Conservation (phyloP, 768 basidiomycete genomes). For the Russula emetica region DNA sequence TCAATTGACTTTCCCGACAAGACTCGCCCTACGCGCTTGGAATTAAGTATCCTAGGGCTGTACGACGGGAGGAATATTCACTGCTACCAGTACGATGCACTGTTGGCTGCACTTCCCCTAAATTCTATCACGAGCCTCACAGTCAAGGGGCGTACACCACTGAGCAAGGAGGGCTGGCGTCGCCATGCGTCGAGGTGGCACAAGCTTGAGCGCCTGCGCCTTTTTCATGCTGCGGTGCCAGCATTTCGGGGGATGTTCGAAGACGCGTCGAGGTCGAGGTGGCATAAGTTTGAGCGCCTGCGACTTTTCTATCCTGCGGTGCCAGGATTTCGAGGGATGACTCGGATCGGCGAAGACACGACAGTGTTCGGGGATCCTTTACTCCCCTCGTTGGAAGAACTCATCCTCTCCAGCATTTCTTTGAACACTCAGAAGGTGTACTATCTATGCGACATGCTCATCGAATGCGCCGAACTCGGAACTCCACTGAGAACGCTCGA, state of each 20-base stretch:
- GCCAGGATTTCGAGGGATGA: not conserved
- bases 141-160: not conserved
- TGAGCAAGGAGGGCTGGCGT: not conserved
- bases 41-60: not conserved
- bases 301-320: not conserved
- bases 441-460: not conserved
- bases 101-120: slow-evolving; percentile 41
- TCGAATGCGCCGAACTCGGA: not conserved
- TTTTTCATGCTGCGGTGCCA: not conserved
- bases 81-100: no score
- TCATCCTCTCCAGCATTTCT: not conserved
- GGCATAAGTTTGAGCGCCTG: not conserved
- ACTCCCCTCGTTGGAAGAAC: no score
- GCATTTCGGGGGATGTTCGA: not conserved
- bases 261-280: not conserved
- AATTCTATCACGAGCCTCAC: not conserved
- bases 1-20: not conserved
- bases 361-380: no score
- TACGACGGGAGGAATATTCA: no score
- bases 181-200: not conserved
- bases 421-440: not conserved
- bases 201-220: not conserved
- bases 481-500: not conserved
- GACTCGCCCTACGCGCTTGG: not conserved
- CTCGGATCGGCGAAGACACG: not conserved